Percentiles rank a stretch among this genome's conserved stretches.
Evolutionary conservation across 2,329 filamentous ascomycete genomes (phyloP).

Genomic region (Fusarium denticulatum): DNA sequence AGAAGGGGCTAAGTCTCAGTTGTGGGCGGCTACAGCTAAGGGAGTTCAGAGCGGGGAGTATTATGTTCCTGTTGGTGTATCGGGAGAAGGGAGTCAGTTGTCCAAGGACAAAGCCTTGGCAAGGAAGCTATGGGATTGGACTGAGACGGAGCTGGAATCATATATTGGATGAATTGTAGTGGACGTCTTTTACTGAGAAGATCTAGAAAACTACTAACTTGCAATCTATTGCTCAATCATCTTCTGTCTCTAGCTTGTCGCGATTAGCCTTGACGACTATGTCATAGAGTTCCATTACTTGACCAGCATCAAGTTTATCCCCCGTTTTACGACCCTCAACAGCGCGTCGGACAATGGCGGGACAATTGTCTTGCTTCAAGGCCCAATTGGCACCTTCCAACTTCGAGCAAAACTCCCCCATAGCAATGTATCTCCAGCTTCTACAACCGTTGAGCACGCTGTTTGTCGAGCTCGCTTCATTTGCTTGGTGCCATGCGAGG

Average conservation of each 20-base stretch:
- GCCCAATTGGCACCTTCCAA: neutral
- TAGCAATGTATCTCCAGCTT: neutral
- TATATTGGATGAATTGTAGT: too few species aligned
- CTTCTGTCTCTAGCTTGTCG: neutral
- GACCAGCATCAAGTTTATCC: neutral
- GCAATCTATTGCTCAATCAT: too few species aligned
- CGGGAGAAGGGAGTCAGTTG: too few species aligned
- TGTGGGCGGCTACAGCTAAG: too few species aligned
- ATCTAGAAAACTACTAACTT: too few species aligned
- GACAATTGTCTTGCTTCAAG: neutral
- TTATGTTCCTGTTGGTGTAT: too few species aligned
- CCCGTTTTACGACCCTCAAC: neutral
- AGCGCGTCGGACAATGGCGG: neutral
- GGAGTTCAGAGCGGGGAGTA: too few species aligned
- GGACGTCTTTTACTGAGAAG: too few species aligned
- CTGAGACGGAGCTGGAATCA: neutral
- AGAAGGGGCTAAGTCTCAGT: too few species aligned
- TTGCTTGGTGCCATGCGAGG: constrained; percentile 4
- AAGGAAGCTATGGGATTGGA: neutral
- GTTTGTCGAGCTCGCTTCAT: neutral
- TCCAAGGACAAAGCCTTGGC: too few species aligned
- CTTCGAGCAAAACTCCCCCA: neutral
- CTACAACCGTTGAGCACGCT: constrained; percentile 16
- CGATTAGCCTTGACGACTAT: fast-evolving
- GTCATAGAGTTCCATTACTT: neutral